These are phyloP conservation scores for Myrmaecium sp. DNA, from an alignment of 2,329 filamentous ascomycete species.

Conservation along the genomic window DNA sequence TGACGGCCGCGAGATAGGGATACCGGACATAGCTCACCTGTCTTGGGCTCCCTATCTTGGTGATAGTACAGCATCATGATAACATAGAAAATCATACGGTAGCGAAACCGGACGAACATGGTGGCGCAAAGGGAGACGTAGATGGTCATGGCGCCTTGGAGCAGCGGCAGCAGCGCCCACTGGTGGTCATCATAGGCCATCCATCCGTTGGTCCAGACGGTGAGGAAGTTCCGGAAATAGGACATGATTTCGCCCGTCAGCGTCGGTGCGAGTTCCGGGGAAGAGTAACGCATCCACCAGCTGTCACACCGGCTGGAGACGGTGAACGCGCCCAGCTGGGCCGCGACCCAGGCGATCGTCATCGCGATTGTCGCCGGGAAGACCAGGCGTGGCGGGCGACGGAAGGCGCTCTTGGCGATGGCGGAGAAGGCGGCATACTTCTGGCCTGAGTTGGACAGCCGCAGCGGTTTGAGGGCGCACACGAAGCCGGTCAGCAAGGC, in stretches of 20 bases:
- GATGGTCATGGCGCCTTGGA: conserved; percentile 34
- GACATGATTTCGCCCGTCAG: conserved; percentile 28
- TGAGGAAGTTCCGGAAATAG: conserved; percentile 28
- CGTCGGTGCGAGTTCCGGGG: conserved; percentile 25
- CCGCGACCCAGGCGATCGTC: conserved; percentile 32
- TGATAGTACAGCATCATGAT: conserved; percentile 33
- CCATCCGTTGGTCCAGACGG: conserved; percentile 33
- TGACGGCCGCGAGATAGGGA: not conserved
- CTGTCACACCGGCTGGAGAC: conserved; percentile 31
- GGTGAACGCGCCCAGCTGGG: conserved; percentile 32
- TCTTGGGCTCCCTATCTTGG: conserved; percentile 27
- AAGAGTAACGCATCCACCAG: conserved; percentile 34
- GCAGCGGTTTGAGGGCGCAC: conserved; percentile 37
- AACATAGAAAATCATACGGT: conserved; percentile 28
- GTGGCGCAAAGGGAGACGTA: conserved; percentile 32
- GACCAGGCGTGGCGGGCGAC: conserved; percentile 34
- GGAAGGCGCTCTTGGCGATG: conserved; percentile 36
- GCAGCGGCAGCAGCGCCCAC: conserved; percentile 35
- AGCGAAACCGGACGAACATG: conserved; percentile 31
- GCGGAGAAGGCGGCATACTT: conserved; percentile 26
- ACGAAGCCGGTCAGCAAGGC: conserved; percentile 40
- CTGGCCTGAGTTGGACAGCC: conserved; percentile 31
- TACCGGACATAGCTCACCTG: conserved; percentile 20
- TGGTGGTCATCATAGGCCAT: conserved; percentile 38
- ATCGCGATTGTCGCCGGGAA: conserved; percentile 35